phyloP scores from a whole-genome alignment of 148 eudicot species.

The Simmondsia chinensis region DNA sequence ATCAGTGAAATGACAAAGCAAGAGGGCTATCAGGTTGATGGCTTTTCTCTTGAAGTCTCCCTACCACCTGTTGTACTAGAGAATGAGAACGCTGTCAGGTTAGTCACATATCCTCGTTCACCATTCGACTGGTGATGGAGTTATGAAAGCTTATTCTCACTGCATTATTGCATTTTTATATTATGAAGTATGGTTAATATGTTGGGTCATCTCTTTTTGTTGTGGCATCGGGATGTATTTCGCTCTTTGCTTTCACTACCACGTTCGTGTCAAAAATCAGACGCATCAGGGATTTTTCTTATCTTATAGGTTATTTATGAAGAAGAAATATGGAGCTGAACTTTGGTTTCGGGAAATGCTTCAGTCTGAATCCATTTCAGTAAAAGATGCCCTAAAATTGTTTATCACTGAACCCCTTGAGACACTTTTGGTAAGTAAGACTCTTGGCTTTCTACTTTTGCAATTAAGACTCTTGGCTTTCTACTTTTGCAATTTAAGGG shows the following conservation, averaged over 20 bases:
- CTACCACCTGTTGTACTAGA: conserved; percentile 47
- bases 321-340: conserved; percentile 56
- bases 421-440: conserved; percentile 42
- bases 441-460: neutral
- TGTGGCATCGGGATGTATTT: too few relatives aligned
- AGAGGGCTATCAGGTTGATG: conserved; percentile 41
- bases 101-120: conserved; percentile 8
- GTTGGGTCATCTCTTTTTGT: too few relatives aligned
- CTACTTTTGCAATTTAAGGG: too few relatives aligned
- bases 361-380: conserved; percentile 33
- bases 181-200: too few relatives aligned
- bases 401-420: conserved; percentile 49
- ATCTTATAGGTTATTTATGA: conserved; percentile 41
- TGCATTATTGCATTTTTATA: too few relatives aligned
- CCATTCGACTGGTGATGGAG: too few relatives aligned
- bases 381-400: conserved; percentile 66
- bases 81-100: conserved; percentile 65
- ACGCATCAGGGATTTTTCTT: neutral
- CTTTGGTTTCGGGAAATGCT: conserved; percentile 58
- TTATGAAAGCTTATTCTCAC: too few relatives aligned
- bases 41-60: conserved; percentile 73
- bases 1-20: conserved; percentile 43
- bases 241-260: neutral
- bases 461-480: too few relatives aligned
- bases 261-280: neutral